A percentile compares a stretch with the other conserved stretches of the same genome.
These are phyloP conservation scores for Trametes versicolor DNA, from an alignment of 1,284 basidiomycete genomes.

Conservation along the genomic window DNA sequence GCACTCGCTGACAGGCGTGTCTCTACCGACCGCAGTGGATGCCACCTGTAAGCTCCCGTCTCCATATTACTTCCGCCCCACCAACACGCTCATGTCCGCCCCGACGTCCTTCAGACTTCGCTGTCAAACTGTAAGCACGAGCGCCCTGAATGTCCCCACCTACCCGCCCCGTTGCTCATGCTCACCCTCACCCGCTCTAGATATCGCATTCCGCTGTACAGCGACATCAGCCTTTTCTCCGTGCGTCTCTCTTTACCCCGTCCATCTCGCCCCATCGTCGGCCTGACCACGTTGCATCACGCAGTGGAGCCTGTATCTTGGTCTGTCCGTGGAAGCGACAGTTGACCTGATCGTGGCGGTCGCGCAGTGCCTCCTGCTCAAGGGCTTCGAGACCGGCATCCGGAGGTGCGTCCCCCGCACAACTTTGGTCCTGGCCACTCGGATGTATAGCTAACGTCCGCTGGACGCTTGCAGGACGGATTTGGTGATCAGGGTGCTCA, in stretches of 20 bases:
- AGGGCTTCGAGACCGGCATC: constrained; percentile 36
- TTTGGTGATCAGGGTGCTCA: constrained; percentile 29
- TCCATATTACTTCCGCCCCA: background rate
- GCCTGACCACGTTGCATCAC: background rate
- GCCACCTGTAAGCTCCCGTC: constrained; percentile 28
- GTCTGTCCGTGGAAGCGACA: constrained; percentile 33
- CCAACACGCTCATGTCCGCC: background rate
- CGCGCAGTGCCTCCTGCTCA: constrained; percentile 34
- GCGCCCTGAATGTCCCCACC: background rate
- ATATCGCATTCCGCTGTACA: constrained; percentile 24
- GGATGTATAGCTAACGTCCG: background rate
- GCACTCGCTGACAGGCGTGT: background rate
- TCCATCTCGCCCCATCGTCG: background rate
- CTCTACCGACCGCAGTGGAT: constrained; percentile 25
- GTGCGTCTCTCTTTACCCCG: constrained; percentile 16
- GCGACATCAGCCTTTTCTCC: constrained; percentile 29
- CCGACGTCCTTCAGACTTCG: constrained; percentile 27
- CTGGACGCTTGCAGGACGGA: constrained; percentile 21
- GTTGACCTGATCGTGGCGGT: constrained; percentile 35
- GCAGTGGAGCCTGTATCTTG: constrained; percentile 39
- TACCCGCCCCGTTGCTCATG: background rate
- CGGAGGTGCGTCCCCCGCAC: constrained; percentile 26
- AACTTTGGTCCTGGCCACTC: too few relatives aligned
- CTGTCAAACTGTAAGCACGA: constrained; percentile 29
- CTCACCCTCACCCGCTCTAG: constrained; percentile 12